phyloP scores from a whole-genome alignment of 306 rosid genomes.

The Vicia faba region DNA sequence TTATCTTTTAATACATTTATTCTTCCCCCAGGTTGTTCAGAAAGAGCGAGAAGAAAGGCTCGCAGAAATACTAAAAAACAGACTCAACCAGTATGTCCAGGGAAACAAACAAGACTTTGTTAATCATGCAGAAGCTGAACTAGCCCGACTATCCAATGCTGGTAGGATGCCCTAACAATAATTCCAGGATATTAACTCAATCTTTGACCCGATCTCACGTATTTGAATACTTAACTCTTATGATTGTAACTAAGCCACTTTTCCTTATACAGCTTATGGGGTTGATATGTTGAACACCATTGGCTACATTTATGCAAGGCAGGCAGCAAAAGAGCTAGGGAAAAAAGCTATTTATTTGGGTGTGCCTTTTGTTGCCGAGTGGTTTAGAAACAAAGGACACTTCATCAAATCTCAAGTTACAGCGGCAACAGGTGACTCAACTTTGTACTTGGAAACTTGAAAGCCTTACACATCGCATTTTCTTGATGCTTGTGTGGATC shows the following conservation, averaged over 20 bases:
- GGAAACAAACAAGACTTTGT: conserved; percentile 77
- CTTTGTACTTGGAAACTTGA: conserved; percentile 20
- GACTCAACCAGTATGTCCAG: conserved; percentile 80
- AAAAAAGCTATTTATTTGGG: conserved; percentile 96
- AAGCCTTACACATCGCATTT: conserved; percentile 26
- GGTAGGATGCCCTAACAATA: conserved; percentile 53
- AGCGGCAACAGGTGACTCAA: conserved; percentile 87
- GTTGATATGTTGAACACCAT: conserved; percentile 92
- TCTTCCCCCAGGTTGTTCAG: conserved; percentile 73
- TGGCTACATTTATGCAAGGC: conserved; percentile 96
- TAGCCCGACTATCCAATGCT: conserved; percentile 80
- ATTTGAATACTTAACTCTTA: conserved; percentile 32
- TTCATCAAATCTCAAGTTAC: conserved; percentile 96
- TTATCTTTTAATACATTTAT: conserved; percentile 32
- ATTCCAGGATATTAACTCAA: too few relatives aligned
- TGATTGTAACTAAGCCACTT: conserved; percentile 22
- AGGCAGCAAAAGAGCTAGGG: conserved; percentile 94
- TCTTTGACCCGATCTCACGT: conserved; percentile 12
- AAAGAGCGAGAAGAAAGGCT: conserved; percentile 96
- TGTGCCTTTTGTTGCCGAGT: conserved; percentile 95
- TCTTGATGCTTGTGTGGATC: conserved; percentile 10
- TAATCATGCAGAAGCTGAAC: conserved; percentile 81
- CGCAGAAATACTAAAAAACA: conserved; percentile 64
- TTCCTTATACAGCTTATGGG: conserved; percentile 78
- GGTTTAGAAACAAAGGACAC: conserved; percentile 99